These are phyloP conservation scores for Tricholoma matsutake DNA, from an alignment of 768 basidiomycete species.

Conservation along the genomic window DNA sequence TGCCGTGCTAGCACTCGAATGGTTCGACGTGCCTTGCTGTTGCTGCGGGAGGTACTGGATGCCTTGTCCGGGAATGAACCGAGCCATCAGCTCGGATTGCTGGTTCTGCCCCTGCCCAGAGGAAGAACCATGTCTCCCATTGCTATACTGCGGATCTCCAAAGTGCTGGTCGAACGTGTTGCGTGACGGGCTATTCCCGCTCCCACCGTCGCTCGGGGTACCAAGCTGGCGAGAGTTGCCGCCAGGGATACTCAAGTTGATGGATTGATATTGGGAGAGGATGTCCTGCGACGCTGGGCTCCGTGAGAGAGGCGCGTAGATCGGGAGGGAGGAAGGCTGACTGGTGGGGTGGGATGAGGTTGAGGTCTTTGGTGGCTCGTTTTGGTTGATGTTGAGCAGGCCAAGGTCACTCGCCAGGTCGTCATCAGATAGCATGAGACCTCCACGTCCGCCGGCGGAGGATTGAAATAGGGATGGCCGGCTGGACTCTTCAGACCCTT, in stretches of 20 bases:
- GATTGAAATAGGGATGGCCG: constrained; percentile 31
- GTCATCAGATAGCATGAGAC: constrained; percentile 72
- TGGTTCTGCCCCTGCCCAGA: constrained; percentile 21
- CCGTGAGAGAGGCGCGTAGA: constrained; percentile 66
- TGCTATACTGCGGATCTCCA: constrained; percentile 36
- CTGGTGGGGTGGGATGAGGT: constrained; percentile 54
- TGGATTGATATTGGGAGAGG: constrained; percentile 50
- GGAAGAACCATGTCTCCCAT: constrained; percentile 18
- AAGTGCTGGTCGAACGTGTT: constrained; percentile 45
- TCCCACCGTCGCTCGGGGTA: constrained; percentile 63
- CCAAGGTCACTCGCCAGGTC: constrained; percentile 74
- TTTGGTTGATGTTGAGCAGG: constrained; percentile 52
- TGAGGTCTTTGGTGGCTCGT: constrained; percentile 37
- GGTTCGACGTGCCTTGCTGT: constrained; percentile 18
- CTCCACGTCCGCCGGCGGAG: constrained; percentile 44
- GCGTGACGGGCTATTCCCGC: constrained; percentile 45
- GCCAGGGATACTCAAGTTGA: constrained; percentile 57
- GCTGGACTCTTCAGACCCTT: constrained; percentile 32
- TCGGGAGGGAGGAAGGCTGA: constrained; percentile 74
- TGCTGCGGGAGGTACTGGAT: constrained; percentile 18
- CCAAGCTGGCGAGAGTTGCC: constrained; percentile 47
- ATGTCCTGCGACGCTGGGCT: constrained; percentile 57
- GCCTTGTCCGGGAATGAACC: constrained; percentile 59
- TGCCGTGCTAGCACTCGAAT: constrained; percentile 11
- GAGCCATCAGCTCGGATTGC: constrained; percentile 44